Evolutionary conservation across 164 flowering plant genomes (phyloP).

Genomic region (Dillenia suffruticosa): DNA sequence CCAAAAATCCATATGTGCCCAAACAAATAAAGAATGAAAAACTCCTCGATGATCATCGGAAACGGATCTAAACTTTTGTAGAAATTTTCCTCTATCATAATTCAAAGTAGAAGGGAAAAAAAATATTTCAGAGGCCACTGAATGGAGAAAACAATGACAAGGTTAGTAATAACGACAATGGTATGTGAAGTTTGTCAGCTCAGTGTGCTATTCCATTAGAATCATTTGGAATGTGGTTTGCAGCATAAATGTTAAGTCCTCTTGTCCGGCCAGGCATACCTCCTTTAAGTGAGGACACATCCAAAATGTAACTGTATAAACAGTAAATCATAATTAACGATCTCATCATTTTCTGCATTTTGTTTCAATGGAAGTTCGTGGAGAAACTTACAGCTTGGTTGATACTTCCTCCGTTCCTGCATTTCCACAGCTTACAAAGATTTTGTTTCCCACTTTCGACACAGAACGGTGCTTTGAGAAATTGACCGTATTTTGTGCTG

Average conservation of each 20-base stretch:
- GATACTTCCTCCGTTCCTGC: constrained; percentile 34
- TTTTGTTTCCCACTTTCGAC: constrained; percentile 37
- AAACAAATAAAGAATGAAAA: too few species aligned
- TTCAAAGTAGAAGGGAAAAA: too few species aligned
- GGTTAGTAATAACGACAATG: too few species aligned
- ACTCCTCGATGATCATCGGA: too few species aligned
- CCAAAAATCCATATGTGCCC: too few species aligned
- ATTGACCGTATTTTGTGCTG: constrained; percentile 31
- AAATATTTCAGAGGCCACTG: too few species aligned
- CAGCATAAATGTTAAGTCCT: constrained; percentile 50
- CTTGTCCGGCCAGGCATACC: constrained; percentile 93
- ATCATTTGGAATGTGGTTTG: constrained; percentile 35
- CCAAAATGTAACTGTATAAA: constrained; percentile 59
- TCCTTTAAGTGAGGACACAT: constrained; percentile 70
- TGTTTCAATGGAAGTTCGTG: not conserved
- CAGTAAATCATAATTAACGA: not conserved
- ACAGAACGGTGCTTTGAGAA: constrained; percentile 32
- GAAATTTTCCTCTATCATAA: too few species aligned
- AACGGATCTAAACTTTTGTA: too few species aligned
- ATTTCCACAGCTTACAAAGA: constrained; percentile 35
- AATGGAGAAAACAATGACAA: too few species aligned
- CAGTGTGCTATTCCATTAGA: constrained; percentile 14
- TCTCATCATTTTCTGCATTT: not conserved
- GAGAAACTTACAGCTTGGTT: constrained; percentile 35
- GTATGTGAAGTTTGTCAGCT: too few species aligned